Percentiles rank a stretch among this genome's conserved stretches.
These are phyloP conservation scores for Aspergillaceae sp. DNA, from an alignment of 2,329 filamentous ascomycete species.

Conservation along the genomic window DNA sequence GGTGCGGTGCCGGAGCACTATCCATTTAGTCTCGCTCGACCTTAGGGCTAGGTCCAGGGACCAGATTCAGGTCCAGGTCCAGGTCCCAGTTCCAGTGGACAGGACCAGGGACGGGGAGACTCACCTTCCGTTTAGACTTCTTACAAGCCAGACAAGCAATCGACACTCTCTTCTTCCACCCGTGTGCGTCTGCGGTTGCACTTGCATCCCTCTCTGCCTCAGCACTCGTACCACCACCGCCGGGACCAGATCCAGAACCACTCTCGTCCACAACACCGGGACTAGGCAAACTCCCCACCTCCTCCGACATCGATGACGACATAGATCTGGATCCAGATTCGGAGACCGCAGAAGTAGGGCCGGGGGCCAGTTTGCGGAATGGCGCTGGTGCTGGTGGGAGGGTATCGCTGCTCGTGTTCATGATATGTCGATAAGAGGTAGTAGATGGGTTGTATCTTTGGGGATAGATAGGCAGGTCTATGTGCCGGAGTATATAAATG, in stretches of 20 bases:
- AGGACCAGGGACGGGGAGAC: neutral
- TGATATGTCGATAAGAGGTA: too few relatives aligned
- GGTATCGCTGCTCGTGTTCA: too few relatives aligned
- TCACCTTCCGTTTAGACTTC: constrained; percentile 33
- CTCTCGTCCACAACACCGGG: neutral
- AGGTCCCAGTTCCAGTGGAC: too few relatives aligned
- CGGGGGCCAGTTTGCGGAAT: too few relatives aligned
- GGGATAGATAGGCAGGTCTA: too few relatives aligned
- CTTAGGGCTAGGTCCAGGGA: neutral
- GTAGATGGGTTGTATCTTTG: too few relatives aligned
- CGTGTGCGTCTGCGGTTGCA: neutral
- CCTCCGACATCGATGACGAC: constrained; percentile 13
- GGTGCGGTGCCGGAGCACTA: constrained; percentile 32
- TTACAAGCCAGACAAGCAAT: constrained; percentile 34
- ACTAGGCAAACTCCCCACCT: constrained; percentile 3
- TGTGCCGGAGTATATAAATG: too few relatives aligned
- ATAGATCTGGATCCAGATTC: constrained; percentile 7
- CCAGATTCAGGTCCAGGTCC: too few relatives aligned
- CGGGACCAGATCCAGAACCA: neutral
- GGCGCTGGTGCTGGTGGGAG: too few relatives aligned
- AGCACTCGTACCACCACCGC: neutral
- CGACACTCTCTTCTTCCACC: constrained; percentile 31
- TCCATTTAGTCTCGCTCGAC: neutral
- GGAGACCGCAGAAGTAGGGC: too few relatives aligned
- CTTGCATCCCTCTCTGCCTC: neutral